Percentiles rank a stretch among this genome's conserved stretches.
phyloP scores from a whole-genome alignment of 75 land plant species.

The Sequoiadendron giganteum region DNA sequence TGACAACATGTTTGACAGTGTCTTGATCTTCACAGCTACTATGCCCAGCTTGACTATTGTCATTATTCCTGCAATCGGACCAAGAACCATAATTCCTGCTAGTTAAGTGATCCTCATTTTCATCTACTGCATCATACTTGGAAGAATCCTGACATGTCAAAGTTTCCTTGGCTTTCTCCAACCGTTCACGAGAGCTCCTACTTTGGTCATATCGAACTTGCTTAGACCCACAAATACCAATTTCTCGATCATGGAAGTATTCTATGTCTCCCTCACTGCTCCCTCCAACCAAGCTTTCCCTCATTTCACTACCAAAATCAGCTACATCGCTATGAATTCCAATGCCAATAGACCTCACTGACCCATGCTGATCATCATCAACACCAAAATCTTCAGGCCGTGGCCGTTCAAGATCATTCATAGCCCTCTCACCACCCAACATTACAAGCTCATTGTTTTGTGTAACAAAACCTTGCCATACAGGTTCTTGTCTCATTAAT shows the following conservation, averaged over 20 bases:
- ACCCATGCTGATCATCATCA: conserved; percentile 82
- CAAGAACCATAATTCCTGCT: conserved; percentile 35
- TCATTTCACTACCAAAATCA: conserved; percentile 86
- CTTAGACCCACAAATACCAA: conserved; percentile 37
- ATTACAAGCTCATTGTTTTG: conserved; percentile 51
- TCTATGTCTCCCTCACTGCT: conserved; percentile 94
- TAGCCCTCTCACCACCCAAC: conserved; percentile 48
- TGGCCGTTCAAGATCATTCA: conserved; percentile 38
- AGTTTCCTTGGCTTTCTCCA: conserved; percentile 26
- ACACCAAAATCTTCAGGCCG: conserved; percentile 36
- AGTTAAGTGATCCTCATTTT: conserved; percentile 29
- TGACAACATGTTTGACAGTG: conserved; percentile 10
- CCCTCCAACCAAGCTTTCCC: conserved; percentile 72
- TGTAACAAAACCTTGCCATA: conserved; percentile 90
- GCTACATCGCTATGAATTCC: conserved; percentile 88
- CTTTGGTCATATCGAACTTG: conserved; percentile 19
- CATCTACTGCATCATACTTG: conserved; percentile 29
- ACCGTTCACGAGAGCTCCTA: conserved; percentile 20
- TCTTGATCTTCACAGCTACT: conserved; percentile 3
- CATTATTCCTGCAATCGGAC: conserved; percentile 20
- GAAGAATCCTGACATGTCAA: conserved; percentile 21
- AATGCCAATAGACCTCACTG: conserved; percentile 81
- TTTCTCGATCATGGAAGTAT: conserved; percentile 54
- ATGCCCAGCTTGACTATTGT: conserved; percentile 5
- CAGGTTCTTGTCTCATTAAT: conserved; percentile 76